A percentile compares a stretch with the other conserved stretches of the same genome.
These are phyloP conservation scores for Aspergillus pseudotamarii DNA, from an alignment of 2,329 filamentous ascomycete genomes.

Conservation along the genomic window DNA sequence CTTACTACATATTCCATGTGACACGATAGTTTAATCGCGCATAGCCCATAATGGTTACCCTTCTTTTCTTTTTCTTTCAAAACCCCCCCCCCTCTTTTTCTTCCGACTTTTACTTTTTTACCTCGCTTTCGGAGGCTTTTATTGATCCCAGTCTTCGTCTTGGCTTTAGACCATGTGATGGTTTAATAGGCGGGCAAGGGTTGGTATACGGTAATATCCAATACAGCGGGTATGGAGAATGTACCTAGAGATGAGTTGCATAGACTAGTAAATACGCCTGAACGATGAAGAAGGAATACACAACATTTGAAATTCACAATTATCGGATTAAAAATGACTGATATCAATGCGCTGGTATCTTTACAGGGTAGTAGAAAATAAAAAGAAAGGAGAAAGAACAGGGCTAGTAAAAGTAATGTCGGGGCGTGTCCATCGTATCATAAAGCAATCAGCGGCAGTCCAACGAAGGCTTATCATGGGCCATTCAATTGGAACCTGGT, in stretches of 20 bases:
- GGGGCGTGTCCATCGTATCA: neutral
- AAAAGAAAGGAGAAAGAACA: neutral
- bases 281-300: neutral
- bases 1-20: conserved; percentile 4
- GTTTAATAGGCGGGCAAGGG: neutral
- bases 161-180: neutral
- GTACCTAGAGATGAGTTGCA: neutral
- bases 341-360: conserved; percentile 1
- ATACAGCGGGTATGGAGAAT: neutral
- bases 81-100: neutral
- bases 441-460: conserved; percentile 1
- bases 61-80: neutral
- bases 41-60: neutral
- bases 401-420: neutral
- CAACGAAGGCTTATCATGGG: neutral
- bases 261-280: neutral
- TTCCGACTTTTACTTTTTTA: neutral
- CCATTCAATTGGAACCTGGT: neutral
- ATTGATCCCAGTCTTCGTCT: neutral
- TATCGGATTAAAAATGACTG: neutral
- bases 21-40: conserved; percentile 5
- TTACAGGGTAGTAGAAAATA: conserved; percentile 5
- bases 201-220: neutral
- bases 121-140: neutral
- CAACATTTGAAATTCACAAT: neutral